Percentiles rank a stretch among this genome's conserved stretches.
Evolutionary conservation across 2,329 filamentous ascomycete genomes (phyloP).

Genomic region (Tolypocladium album): DNA sequence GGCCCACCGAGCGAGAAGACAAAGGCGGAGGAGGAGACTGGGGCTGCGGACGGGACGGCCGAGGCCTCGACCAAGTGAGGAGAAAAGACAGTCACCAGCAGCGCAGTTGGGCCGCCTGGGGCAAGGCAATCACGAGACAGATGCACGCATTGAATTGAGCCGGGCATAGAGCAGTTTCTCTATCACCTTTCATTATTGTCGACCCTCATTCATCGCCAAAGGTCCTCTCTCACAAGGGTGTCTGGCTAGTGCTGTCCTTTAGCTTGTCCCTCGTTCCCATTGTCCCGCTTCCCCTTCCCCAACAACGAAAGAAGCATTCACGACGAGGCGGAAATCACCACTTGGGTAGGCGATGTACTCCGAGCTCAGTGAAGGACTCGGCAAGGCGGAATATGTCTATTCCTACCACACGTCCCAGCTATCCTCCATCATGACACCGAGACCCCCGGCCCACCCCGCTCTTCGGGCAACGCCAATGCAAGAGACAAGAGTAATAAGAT

Average conservation of each 20-base stretch:
- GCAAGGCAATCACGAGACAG: neutral
- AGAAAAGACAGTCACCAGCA: neutral
- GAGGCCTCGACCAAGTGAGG: neutral
- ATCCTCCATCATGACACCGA: neutral
- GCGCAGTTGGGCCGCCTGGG: neutral
- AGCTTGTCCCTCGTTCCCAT: too few species aligned
- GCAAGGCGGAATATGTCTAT: neutral
- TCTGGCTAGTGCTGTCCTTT: neutral
- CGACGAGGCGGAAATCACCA: neutral
- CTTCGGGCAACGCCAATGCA: slow-evolving; percentile 2
- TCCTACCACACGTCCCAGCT: neutral
- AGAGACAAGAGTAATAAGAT: neutral
- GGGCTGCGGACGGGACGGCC: neutral
- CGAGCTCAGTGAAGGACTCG: neutral
- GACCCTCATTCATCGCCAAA: neutral
- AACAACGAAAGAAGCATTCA: neutral
- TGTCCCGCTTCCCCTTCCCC: neutral
- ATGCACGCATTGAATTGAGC: neutral
- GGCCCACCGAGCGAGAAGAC: neutral
- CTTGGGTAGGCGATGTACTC: neutral
- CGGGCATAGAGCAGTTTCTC: neutral
- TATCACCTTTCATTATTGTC: neutral
- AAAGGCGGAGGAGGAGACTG: neutral
- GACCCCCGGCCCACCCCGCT: neutral
- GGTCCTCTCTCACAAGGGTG: neutral